Evolutionary conservation across 495 filamentous ascomycete species (phyloP), one percentile per base, ranked within the genome.

Genomic region (Tuber magnatum): DNA sequence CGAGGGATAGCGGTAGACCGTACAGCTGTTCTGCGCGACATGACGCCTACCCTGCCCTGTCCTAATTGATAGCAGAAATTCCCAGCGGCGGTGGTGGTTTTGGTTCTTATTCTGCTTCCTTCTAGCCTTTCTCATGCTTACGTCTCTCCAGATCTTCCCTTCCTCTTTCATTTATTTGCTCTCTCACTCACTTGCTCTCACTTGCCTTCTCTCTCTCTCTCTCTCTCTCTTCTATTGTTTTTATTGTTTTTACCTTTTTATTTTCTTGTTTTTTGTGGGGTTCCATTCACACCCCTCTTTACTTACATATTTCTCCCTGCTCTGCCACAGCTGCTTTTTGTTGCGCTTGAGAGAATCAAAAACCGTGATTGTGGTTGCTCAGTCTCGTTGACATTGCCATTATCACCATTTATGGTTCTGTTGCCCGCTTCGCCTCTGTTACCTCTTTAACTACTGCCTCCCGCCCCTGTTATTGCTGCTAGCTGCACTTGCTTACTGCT

Each of bases 1-100:
- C 77, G 76, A 79, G 77, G 77, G 70, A 79, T 79, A 79, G 77
- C 76, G 73, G 77, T 75, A 65, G 14, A 35, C 56, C 56, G 56
- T 65, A 79, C 77, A 79, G 77, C 73, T 79, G 77, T 79, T 75
- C 76, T 79, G 77, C 77, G 77, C 70, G 73, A 79, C 77, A 79
- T 79, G 77, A 79, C 76, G 77, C 77, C 43, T 73, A 75, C 76
- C 72, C 77, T 79, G 56, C 69, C 68, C 76, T 65, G 56, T 35
- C 56, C 32, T 32, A 65, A 65, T 35, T 65, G 56, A 65, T 65
- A 65, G 51, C 51, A 56, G 56, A 65, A 35, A 35, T 35, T 61
- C 56, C 12, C 14, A 35, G 56, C 76, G 76, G 78, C 72, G 75
- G 77, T 74, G 77, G 76, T 74, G 77, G 76, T 72, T 77, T 79